Base-by-base conservation (phyloP, 768 basidiomycete species). In the Trametes elegans region DNA sequence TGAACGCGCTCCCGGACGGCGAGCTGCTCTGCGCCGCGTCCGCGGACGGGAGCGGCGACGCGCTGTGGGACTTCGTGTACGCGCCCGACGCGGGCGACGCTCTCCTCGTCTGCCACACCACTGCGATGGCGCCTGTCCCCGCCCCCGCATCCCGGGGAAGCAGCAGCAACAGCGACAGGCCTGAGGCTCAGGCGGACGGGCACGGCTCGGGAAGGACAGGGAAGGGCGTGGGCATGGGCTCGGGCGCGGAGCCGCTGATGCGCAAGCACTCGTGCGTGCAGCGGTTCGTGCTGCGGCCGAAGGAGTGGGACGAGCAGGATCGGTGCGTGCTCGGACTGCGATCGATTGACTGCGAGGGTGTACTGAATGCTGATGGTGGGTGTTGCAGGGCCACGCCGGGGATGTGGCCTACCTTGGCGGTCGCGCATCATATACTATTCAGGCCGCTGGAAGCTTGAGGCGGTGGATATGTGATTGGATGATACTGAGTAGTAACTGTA, bases 341-440 rank as follows among this genome's bases (percentile, higher is more conserved):
- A 6, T 24, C n/a, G 2, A 11, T 9, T 18, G 3, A 8, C 11
- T 11, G 49, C 8, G 3, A 24, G 16, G 41, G 13, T 40, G 36
- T 13, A 32, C 21, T 6, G 13, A 34, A 7, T 8, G 3, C 10
- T 27, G 21, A 11, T 26, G n/a, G 10, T n/a, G 1, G 19, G 13
- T n/a, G 21, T 31, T 4, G 5, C 23, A 65, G 66, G 34, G 18
- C 34, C 9, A 60, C 57, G 0, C 59, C 58, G n/a, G 64, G 53
- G 7, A 34, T 61, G 6, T 65, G 62, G 64, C 57, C 57, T 0
- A 41, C 64, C 6, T 52, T 65, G 16, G 64, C 60, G 5, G 57
- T 67, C n/a, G 57, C 55, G 23, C 66, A 67, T 47, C 66, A 65
- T 27, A 62, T 67, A 53, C 24, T 53, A 10, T 36, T 53, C 27